These are phyloP conservation scores for Fusarium lyarnte DNA, from an alignment of 2,329 filamentous ascomycete genomes.

Conservation along the genomic window DNA sequence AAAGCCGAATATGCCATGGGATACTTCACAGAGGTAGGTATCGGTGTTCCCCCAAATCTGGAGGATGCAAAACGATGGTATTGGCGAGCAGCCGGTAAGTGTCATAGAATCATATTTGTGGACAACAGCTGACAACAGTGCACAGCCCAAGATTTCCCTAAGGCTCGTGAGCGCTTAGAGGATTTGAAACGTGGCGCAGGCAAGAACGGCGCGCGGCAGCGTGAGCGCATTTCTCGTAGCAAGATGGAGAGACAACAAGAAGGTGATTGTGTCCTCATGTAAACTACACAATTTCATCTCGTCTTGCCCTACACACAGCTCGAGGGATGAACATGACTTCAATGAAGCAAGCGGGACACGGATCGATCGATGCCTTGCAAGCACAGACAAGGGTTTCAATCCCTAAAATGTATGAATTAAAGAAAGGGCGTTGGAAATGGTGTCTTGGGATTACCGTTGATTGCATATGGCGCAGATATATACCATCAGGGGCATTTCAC, in stretches of 20 bases:
- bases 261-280: slow-evolving; percentile 90
- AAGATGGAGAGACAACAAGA: slow-evolving; percentile 86
- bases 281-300: slow-evolving; percentile 37
- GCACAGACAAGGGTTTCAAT: background rate
- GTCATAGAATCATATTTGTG: background rate
- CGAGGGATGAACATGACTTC: background rate
- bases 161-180: slow-evolving; percentile 90
- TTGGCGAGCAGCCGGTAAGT: slow-evolving; percentile 93
- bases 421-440: slow-evolving; percentile 21
- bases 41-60: slow-evolving; percentile 84
- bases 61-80: slow-evolving; percentile 99
- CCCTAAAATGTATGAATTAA: background rate
- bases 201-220: slow-evolving; percentile 73
- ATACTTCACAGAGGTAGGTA: slow-evolving; percentile 95
- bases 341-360: background rate
- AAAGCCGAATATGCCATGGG: slow-evolving; percentile 99
- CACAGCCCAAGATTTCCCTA: slow-evolving; percentile 90
- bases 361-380: background rate
- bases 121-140: slow-evolving; percentile 41
- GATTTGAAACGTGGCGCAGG: slow-evolving; percentile 83
- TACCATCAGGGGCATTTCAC: slow-evolving; percentile 3
- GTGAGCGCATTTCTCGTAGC: slow-evolving; percentile 82
- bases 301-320: background rate
- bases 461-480: slow-evolving; percentile 17
- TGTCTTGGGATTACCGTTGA: slow-evolving; percentile 18